These are phyloP conservation scores for Backusella australiensis DNA, from an alignment of 192 early-diverging fungal species.

Conservation along the genomic window DNA sequence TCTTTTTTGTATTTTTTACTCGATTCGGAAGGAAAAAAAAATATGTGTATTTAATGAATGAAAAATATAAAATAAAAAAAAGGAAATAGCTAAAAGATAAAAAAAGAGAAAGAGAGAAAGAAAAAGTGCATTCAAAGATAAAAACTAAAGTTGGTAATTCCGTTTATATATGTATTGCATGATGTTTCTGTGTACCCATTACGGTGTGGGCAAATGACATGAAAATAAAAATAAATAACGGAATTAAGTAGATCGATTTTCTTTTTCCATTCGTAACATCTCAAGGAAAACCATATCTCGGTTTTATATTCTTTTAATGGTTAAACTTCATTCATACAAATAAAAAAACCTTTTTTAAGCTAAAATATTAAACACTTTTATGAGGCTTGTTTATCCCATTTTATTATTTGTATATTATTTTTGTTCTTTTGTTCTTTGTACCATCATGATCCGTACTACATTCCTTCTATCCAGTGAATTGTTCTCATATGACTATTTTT, in stretches of 20 bases:
- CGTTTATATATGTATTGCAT: constrained; percentile 8
- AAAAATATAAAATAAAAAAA: background rate
- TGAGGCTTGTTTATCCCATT: background rate
- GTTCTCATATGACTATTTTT: constrained; percentile 7
- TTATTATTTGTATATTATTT: background rate
- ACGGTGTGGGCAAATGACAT: constrained; percentile 5
- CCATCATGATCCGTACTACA: background rate
- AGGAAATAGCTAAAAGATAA: constrained; percentile 5
- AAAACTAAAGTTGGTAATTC: constrained; percentile 7
- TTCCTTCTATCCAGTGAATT: constrained; percentile 1
- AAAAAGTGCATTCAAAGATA: background rate
- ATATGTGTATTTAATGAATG: background rate
- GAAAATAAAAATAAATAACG: background rate
- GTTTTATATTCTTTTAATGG: constrained; percentile 1
- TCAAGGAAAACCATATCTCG: background rate
- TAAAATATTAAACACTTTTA: background rate
- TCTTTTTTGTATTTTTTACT: constrained; percentile 3
- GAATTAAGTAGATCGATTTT: constrained; percentile 8
- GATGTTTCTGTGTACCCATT: constrained; percentile 3
- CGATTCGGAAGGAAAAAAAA: background rate
- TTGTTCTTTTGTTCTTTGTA: constrained; percentile 3
- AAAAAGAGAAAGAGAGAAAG: constrained; percentile 3
- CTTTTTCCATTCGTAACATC: background rate
- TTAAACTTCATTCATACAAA: background rate
- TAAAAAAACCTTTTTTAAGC: background rate